A percentile compares a stretch with the other conserved stretches of the same genome.
phyloP scores from a whole-genome alignment of 257 asterid genomes.

The Solanum commersonii region DNA sequence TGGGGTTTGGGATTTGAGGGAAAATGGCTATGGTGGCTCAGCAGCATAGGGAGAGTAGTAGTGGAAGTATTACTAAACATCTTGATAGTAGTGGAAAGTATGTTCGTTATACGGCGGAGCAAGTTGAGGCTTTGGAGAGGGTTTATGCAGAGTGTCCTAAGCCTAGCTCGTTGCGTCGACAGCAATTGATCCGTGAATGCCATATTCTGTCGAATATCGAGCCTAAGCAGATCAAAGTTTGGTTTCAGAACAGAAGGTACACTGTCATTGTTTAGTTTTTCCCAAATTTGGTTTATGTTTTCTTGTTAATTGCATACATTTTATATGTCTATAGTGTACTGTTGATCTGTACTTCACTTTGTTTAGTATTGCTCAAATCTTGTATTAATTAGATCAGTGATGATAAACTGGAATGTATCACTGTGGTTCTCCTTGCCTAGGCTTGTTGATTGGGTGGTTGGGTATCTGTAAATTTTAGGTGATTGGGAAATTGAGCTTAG shows the following conservation, averaged over 20 bases:
- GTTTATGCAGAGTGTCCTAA: conserved; percentile 86
- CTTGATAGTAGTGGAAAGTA: conserved; percentile 72
- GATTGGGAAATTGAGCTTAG: not conserved
- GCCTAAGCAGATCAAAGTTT: conserved; percentile 90
- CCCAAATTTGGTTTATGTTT: not conserved
- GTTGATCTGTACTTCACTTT: not conserved
- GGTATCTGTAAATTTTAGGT: not conserved
- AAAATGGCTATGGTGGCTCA: conserved; percentile 89
- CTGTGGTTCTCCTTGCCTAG: not conserved
- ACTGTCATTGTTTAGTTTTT: not conserved
- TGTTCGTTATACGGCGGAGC: conserved; percentile 86
- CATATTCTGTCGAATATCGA: conserved; percentile 79
- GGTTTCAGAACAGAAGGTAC: conserved; percentile 96
- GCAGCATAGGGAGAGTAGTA: conserved; percentile 73
- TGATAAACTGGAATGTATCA: not conserved
- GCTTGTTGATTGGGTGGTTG: not conserved
- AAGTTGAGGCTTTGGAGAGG: conserved; percentile 91
- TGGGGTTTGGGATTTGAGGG: not conserved
- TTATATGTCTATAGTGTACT: not conserved
- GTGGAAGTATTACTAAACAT: conserved; percentile 68
- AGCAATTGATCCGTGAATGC: conserved; percentile 82
- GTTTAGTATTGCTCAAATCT: not conserved
- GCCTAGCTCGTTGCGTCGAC: conserved; percentile 81
- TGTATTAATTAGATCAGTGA: not conserved
- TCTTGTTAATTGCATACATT: not conserved